Evolutionary conservation across 495 filamentous ascomycete genomes (phyloP), one percentile per base, ranked within the genome.

Genomic region (Antarctomyces pellizariae): DNA sequence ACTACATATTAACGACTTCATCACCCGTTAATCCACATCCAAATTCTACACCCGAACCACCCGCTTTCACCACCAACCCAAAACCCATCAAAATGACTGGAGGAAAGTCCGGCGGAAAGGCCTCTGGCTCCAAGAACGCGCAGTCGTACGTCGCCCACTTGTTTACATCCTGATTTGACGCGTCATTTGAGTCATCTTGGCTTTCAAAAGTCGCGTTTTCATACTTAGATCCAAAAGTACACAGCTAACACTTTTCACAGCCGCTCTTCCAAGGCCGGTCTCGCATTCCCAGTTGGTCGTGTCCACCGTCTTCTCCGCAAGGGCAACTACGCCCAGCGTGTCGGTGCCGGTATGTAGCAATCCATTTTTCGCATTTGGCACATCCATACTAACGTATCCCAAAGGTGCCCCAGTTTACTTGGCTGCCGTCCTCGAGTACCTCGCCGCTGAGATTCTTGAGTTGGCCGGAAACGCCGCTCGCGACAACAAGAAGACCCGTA

Each of bases 401-500:
- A 27, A 39, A 66, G 62, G 83, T 67, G 86, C 86, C 41, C 86
- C 86, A 37, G 86, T 97, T 47, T 97, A 97, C 49, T 75, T 97
- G 39, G 86, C 86, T 37, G 86, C 86, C 29, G 86, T 97, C 19
- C 80, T 97, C 20, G 86, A 97, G 63, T 97, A 97, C 46, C 76
- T 97, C 31, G 84, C 86, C 35, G 86, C 86, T 35, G 86, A 97
- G 57, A 93, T 97, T 34, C 82, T 97, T 49, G 86, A 97, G 59
- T 62, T 97, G 57, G 86, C 86, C 50, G 86, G 86, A 44, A 97
- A 97, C 51, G 86, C 86, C 38, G 86, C 86, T 32, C 84, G 86
- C 49, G 86, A 97, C 58, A 95, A 95, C 75, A 97, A 97, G 79
- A 95, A 93, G 72, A 97, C 84, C 35, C 80, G 86, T 75, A 97